Conservation (phyloP, 179 eudicot genomes). For the Vitellaria paradoxa region DNA sequence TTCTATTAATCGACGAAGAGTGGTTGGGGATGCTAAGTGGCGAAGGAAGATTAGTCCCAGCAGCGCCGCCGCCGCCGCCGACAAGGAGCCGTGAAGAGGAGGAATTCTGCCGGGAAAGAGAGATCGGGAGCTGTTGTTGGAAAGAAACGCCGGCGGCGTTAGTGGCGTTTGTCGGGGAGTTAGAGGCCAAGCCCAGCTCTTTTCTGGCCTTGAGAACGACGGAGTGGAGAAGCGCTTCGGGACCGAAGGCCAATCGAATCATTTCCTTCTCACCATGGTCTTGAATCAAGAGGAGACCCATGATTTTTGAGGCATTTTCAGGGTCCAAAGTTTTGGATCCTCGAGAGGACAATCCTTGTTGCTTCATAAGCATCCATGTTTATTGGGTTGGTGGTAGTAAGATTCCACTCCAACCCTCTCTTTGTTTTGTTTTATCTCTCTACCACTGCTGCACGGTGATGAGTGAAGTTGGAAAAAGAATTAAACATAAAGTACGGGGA, state of each 20-base stretch:
- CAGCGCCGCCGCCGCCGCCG: neutral
- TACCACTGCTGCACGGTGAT: neutral
- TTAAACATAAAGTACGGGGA: too few species aligned
- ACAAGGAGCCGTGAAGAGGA: conserved; percentile 20
- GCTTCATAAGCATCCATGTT: conserved; percentile 81
- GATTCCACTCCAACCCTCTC: conserved; percentile 23
- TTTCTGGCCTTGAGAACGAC: conserved; percentile 61
- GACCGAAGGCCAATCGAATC: conserved; percentile 82
- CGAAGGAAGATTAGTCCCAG: conserved; percentile 37
- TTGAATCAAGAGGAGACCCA: conserved; percentile 72
- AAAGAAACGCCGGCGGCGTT: conserved; percentile 5
- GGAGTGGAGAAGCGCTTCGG: conserved; percentile 60
- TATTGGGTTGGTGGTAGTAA: conserved; percentile 18
- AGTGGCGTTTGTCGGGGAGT: conserved; percentile 41
- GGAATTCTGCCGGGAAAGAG: conserved; percentile 45
- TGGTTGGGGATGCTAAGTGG: conserved; percentile 50
- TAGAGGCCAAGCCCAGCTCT: conserved; percentile 50
- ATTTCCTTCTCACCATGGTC: conserved; percentile 85
- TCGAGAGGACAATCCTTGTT: conserved; percentile 62
- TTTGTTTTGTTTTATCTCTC: conserved; percentile 14
- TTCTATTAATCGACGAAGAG: conserved; percentile 19
- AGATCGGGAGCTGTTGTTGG: neutral
- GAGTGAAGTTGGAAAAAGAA: neutral
- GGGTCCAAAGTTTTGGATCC: conserved; percentile 72
- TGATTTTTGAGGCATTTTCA: conserved; percentile 73